Percentiles rank a stretch among this genome's conserved stretches.
These are phyloP conservation scores for Microascus cirrosus DNA, from an alignment of 2,329 filamentous ascomycete species.

Conservation along the genomic window DNA sequence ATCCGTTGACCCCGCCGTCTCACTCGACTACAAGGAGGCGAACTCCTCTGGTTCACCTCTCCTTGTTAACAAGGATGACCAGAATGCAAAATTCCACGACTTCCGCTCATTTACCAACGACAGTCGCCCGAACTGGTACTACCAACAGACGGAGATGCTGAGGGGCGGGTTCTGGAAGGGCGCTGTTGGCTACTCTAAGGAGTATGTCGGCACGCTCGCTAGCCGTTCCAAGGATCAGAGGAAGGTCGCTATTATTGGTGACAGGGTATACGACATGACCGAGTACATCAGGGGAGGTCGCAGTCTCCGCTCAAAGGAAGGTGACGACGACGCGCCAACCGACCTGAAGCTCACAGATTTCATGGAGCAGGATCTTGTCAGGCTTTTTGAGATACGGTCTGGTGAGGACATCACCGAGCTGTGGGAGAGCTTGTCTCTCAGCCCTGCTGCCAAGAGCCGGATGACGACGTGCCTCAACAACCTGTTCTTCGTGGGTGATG, in stretches of 20 bases:
- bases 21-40: constrained; percentile 67
- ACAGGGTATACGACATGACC: constrained; percentile 80
- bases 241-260: constrained; percentile 67
- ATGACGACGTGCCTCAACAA: constrained; percentile 86
- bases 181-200: constrained; percentile 67
- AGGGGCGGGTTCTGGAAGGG: constrained; percentile 76
- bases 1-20: constrained; percentile 56
- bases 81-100: constrained; percentile 78
- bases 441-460: constrained; percentile 40
- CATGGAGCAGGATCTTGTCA: constrained; percentile 64
- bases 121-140: constrained; percentile 82
- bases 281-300: constrained; percentile 71
- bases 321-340: constrained; percentile 33
- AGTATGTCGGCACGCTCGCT: constrained; percentile 65
- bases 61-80: constrained; percentile 54
- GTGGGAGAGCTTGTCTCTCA: constrained; percentile 62
- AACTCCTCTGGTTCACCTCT: constrained; percentile 62
- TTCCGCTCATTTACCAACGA: constrained; percentile 81
- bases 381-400: constrained; percentile 64
- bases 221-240: constrained; percentile 37
- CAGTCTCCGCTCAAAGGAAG: constrained; percentile 43
- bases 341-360: constrained; percentile 54
- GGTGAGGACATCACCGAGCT: constrained; percentile 75
- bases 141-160: constrained; percentile 72
- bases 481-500: constrained; percentile 83